phyloP scores from a whole-genome alignment of 2,329 filamentous ascomycete species.

The Xenosphaeropsis pyriputrescens region DNA sequence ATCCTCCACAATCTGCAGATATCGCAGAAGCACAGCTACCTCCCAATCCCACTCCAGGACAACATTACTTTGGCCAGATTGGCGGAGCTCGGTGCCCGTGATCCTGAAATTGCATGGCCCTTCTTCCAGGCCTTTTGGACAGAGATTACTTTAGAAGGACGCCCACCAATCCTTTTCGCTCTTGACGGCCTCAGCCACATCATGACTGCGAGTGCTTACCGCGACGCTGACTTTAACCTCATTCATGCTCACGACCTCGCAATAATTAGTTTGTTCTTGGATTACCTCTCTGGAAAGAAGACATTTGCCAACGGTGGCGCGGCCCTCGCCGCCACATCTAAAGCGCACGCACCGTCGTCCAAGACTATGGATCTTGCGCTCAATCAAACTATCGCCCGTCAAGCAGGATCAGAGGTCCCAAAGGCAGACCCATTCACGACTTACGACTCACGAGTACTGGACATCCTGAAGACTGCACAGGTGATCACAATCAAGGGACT shows the following conservation, averaged over 20 bases:
- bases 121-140: constrained; percentile 70
- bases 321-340: constrained; percentile 59
- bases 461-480: constrained; percentile 31
- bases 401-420: constrained; percentile 21
- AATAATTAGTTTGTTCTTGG: constrained; percentile 60
- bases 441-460: constrained; percentile 40
- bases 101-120: constrained; percentile 65
- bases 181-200: constrained; percentile 71
- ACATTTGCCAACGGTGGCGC: constrained; percentile 59
- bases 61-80: constrained; percentile 52
- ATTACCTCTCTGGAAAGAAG: constrained; percentile 48
- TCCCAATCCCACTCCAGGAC: constrained; percentile 42
- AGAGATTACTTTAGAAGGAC: constrained; percentile 48
- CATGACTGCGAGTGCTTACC: constrained; percentile 68
- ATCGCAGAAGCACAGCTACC: constrained; percentile 31
- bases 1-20: constrained; percentile 41
- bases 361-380: constrained; percentile 57
- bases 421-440: constrained; percentile 35
- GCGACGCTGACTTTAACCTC: constrained; percentile 49
- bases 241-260: constrained; percentile 81
- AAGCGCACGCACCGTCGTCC: constrained; percentile 51
- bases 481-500: constrained; percentile 51
- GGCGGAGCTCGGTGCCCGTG: constrained; percentile 51
- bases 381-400: constrained; percentile 32
- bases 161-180: constrained; percentile 48